phyloP scores from a whole-genome alignment of 1,284 basidiomycete genomes.

The Athelia psychrophila region DNA sequence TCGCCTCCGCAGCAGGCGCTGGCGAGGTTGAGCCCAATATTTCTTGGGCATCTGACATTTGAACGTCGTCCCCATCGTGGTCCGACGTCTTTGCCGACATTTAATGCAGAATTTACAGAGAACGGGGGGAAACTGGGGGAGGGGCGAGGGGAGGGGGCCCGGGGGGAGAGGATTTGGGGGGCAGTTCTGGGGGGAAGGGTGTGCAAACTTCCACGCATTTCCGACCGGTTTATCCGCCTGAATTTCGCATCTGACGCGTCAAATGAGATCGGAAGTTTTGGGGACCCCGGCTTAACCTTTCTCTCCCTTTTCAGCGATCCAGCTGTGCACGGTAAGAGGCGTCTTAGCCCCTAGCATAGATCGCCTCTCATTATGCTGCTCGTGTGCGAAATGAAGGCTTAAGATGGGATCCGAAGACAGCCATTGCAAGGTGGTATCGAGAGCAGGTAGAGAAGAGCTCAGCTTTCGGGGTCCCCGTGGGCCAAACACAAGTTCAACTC shows the following conservation, averaged over 20 bases:
- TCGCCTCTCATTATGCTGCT: too few relatives aligned
- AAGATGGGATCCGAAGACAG: too few relatives aligned
- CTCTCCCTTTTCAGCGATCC: not conserved
- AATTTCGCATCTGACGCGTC: not conserved
- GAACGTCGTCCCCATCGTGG: not conserved
- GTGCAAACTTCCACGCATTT: not conserved
- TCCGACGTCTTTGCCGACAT: not conserved
- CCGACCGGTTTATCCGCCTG: not conserved
- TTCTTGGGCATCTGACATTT: not conserved
- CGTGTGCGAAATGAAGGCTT: too few relatives aligned
- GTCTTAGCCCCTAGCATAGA: too few relatives aligned
- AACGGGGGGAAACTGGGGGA: not conserved
- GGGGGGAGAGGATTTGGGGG: not conserved
- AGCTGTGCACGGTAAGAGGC: too few relatives aligned
- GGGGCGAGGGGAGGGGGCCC: not conserved
- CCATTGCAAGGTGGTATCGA: too few relatives aligned
- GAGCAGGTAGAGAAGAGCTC: too few relatives aligned
- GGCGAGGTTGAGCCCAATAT: not conserved
- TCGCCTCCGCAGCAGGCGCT: not conserved
- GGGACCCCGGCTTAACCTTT: not conserved
- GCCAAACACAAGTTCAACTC: too few relatives aligned
- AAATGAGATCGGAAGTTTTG: not conserved
- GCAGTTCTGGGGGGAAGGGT: not conserved
- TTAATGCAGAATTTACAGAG: not conserved
- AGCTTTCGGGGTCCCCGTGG: too few relatives aligned